Base-by-base conservation (phyloP, 305 asterid species). In the Fraxinus xanthoxyloides region DNA sequence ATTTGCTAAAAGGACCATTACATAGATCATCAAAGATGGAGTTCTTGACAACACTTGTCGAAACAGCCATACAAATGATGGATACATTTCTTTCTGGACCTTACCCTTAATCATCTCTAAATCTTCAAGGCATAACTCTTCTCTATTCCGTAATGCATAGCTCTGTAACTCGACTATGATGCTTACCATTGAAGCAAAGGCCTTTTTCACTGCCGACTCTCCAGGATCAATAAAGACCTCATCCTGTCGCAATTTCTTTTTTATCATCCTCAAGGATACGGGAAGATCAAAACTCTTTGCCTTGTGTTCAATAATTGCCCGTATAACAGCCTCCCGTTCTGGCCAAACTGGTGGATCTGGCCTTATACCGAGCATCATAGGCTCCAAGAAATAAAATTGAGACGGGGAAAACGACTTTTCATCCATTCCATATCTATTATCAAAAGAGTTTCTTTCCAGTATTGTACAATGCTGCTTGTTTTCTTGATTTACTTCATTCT, bases 281-380 rank as follows among this genome's bases (percentile, higher is more conserved):
- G 99, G 99, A 78, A 96, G 88, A n/a, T 86, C 95, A 10, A 88
- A 85, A 35, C 94, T 90, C 82, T 89, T 96, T 0, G 98, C 85
- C 84, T 77, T 65, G 17, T 12, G 95, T 82, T 96, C 97, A 5
- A 95, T 69, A 15, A 38, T 84, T 5, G 87, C 84, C 89, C 90
- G 82, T 67, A 76, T 61, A 82, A 86, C 81, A 0, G 87, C 87
- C 56, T 90, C 93, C 34, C 88, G 89, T 80, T 91, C 93, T 2
- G 94, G 92, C 92, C 93, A 90, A 79, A 87, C 90, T 0, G 92
- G 93, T n/a, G 88, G 87, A 84, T 94, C 98, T 13, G 97, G 97
- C 79, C n/a, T 76, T 35, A 94, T 90, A 67, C 97, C 97, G 7
- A 92, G 94, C 92, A 90, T 89, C 84, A 73, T 85, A 43, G 98